Evolutionary conservation across 2,329 filamentous ascomycete species (phyloP).

Genomic region (Aureobasidium sp.): DNA sequence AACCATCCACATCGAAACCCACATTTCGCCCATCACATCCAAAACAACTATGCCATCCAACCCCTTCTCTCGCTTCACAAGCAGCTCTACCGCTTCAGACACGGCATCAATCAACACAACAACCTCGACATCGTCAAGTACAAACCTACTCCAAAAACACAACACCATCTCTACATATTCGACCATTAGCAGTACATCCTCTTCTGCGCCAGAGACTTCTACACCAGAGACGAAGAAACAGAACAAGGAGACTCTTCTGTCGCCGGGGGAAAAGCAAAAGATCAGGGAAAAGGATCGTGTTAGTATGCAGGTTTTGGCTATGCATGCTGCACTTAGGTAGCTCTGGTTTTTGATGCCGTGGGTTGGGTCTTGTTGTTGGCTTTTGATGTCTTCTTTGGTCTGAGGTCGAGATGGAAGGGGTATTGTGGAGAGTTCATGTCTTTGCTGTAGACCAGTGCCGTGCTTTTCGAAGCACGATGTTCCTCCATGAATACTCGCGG

Average conservation of each 20-base stretch:
- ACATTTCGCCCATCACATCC: background rate
- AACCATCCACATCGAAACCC: background rate
- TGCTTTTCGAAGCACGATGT: too few species aligned
- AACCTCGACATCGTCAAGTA: background rate
- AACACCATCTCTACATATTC: background rate
- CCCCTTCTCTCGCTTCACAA: background rate
- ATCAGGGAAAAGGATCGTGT: background rate
- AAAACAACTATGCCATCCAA: constrained; percentile 7
- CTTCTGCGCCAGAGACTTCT: background rate
- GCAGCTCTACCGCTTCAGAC: background rate
- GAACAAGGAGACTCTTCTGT: background rate
- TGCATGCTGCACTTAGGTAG: background rate
- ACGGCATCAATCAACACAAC: constrained; percentile 9
- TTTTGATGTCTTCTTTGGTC: background rate
- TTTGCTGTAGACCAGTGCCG: too few species aligned
- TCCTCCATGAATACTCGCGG: too few species aligned
- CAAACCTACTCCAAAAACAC: background rate
- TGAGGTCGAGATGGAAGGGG: background rate
- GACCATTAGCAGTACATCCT: background rate
- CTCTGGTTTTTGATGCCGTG: background rate
- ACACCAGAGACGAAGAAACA: too few species aligned
- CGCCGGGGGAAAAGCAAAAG: constrained; percentile 5
- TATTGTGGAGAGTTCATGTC: background rate
- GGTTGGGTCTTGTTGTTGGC: too few species aligned
- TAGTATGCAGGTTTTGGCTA: constrained; percentile 1